Percentiles rank a stretch among this genome's conserved stretches.
Evolutionary conservation across 163 green algal species (phyloP).

Genomic region (Botryococcus braunii): DNA sequence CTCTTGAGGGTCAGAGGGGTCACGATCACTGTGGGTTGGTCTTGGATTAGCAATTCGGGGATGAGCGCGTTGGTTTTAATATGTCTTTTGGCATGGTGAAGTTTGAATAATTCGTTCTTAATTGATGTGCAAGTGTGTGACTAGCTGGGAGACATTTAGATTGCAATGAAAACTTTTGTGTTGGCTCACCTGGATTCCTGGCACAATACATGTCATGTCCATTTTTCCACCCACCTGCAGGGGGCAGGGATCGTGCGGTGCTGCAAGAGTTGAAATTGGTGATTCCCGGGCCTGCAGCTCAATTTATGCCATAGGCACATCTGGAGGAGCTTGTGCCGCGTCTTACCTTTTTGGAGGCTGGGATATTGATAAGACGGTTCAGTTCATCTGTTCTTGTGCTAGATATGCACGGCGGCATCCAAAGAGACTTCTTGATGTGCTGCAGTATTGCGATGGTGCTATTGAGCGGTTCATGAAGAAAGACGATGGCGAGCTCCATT

Average conservation of each 20-base stretch:
- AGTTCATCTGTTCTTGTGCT: conserved; percentile 19
- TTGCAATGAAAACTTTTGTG: background rate
- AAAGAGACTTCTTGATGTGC: conserved; percentile 8
- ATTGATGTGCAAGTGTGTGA: background rate
- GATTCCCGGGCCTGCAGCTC: background rate
- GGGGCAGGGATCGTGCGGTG: background rate
- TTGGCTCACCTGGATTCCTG: background rate
- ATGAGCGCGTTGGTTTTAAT: no score
- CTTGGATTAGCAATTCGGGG: no score
- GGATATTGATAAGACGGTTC: conserved; percentile 14
- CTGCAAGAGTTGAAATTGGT: background rate
- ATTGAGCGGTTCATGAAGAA: no score
- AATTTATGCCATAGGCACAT: conserved; percentile 16
- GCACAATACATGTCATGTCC: background rate
- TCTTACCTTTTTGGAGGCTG: conserved; percentile 14
- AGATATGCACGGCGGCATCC: conserved; percentile 6
- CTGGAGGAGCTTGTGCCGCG: conserved; percentile 16
- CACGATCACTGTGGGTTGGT: background rate
- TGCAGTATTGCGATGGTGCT: conserved; percentile 14
- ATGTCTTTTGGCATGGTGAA: no score
- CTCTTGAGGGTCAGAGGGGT: background rate
- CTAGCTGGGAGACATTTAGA: background rate
- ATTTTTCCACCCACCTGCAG: background rate
- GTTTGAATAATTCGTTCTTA: no score
- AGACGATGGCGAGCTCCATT: no score